Evolutionary conservation across 306 rosid species (phyloP).

Genomic region (Leucaena leucocephala): DNA sequence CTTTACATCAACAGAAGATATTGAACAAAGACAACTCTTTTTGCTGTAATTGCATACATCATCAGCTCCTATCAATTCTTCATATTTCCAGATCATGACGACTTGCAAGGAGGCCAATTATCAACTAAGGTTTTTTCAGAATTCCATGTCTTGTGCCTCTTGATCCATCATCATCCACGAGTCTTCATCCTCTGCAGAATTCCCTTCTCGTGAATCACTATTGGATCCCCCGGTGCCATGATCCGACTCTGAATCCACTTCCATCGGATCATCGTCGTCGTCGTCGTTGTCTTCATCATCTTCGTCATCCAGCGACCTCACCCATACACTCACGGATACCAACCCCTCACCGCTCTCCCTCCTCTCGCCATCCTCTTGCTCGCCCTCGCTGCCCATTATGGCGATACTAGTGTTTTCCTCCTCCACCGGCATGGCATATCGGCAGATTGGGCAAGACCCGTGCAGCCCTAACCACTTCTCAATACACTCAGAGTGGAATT

Average conservation of each 20-base stretch:
- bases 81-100: background rate
- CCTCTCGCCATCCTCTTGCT: background rate
- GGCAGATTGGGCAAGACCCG: slow-evolving; percentile 48
- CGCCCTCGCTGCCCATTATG: background rate
- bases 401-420: background rate
- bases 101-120: too few relatives aligned
- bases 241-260: slow-evolving; percentile 15
- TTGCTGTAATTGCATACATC: slow-evolving; percentile 6
- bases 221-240: background rate
- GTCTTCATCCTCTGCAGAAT: background rate
- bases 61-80: background rate
- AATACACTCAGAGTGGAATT: slow-evolving; percentile 42
- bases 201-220: background rate
- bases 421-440: slow-evolving; percentile 39
- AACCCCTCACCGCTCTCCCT: slow-evolving; percentile 18
- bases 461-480: slow-evolving; percentile 39
- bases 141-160: slow-evolving; percentile 4
- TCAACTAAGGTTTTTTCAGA: background rate
- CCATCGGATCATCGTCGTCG: slow-evolving; percentile 10
- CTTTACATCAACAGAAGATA: background rate
- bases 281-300: background rate
- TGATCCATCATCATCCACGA: slow-evolving; percentile 15
- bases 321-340: slow-evolving; percentile 30
- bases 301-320: background rate
- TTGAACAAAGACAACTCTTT: background rate